Conservation (phyloP, 73 alveolate genomes). For the Diophrys appendiculata region DNA sequence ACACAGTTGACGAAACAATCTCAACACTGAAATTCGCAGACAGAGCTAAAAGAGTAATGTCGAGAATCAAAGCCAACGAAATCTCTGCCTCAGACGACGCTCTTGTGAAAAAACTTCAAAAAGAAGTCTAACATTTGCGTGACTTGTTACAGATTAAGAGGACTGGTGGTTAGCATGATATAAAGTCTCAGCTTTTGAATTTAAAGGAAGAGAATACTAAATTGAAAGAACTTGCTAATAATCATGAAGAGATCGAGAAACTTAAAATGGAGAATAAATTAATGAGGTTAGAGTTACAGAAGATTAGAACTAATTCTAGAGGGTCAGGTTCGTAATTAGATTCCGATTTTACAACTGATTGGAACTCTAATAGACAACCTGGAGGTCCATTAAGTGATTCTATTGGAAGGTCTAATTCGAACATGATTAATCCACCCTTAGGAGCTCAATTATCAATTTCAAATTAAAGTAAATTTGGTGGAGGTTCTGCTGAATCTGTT, state of each 20-base stretch:
- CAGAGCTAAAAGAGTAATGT: conserved; percentile 74
- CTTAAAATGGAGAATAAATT: conserved; percentile 46
- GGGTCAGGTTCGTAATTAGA: neutral
- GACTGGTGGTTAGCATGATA: conserved; percentile 26
- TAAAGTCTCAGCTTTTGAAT: conserved; percentile 18
- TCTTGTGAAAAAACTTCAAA: conserved; percentile 43
- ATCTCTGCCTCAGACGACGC: conserved; percentile 56
- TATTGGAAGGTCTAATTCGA: too few species aligned
- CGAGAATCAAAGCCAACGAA: conserved; percentile 38
- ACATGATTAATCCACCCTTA: too few species aligned
- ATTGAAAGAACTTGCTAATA: conserved; percentile 27
- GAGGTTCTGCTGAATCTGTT: neutral
- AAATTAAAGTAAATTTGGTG: neutral
- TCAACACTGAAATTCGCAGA: conserved; percentile 89
- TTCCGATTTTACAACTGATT: neutral
- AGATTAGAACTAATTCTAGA: conserved; percentile 9
- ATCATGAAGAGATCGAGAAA: conserved; percentile 23
- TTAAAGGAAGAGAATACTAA: conserved; percentile 51
- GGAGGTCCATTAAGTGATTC: neutral
- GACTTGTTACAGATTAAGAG: conserved; percentile 34
- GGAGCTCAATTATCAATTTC: neutral
- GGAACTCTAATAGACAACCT: neutral
- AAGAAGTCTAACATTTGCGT: conserved; percentile 53
- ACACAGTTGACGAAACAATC: conserved; percentile 82
- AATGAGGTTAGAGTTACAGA: conserved; percentile 49